These are phyloP conservation scores for Fragaria ananassa DNA, from an alignment of 306 rosid genomes.

Conservation along the genomic window DNA sequence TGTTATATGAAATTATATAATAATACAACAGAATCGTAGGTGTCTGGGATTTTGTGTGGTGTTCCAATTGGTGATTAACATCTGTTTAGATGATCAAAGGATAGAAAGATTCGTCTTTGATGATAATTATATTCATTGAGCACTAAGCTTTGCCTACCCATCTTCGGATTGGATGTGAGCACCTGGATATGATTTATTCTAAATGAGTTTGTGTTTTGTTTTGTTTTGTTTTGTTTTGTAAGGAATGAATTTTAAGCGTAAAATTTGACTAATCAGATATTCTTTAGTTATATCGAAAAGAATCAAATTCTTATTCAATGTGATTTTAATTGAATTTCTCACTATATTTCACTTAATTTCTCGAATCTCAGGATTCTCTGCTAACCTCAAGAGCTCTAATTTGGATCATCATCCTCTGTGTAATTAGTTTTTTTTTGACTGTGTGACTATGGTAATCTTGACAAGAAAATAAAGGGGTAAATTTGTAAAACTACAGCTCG, in stretches of 20 bases:
- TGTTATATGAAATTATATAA: neutral
- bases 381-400: too few relatives aligned
- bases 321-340: too few relatives aligned
- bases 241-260: neutral
- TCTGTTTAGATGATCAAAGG: neutral
- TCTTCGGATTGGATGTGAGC: neutral
- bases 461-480: too few relatives aligned
- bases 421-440: too few relatives aligned
- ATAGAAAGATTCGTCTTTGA: neutral
- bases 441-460: too few relatives aligned
- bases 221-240: neutral
- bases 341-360: too few relatives aligned
- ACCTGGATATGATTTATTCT: neutral
- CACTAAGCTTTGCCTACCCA: neutral
- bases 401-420: too few relatives aligned
- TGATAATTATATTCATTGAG: neutral
- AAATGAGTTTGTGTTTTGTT: neutral
- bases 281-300: too few relatives aligned
- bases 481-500: neutral
- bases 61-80: neutral
- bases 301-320: too few relatives aligned
- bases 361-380: too few relatives aligned
- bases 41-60: neutral
- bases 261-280: too few relatives aligned
- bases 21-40: neutral